Base-by-base conservation (phyloP, 306 rosid species). In the Hippophae tibetana region DNA sequence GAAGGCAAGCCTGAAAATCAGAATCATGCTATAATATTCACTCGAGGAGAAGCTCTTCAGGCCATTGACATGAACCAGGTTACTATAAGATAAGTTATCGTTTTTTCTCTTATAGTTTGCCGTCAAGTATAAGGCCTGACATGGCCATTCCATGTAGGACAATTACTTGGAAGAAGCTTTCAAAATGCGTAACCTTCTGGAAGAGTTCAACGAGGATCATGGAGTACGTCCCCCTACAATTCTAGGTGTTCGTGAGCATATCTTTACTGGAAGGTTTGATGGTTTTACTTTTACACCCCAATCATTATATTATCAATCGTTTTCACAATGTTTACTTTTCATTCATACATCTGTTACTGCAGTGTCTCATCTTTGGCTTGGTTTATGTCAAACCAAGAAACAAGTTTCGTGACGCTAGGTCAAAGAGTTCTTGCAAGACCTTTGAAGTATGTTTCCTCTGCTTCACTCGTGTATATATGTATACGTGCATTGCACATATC, bases 1-100 rank as follows among this genome's bases (percentile, higher is more conserved):
- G 98, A 92, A 80, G 98, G 98, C 65, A 92, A 92, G 74, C 98
- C 98, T 48, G 98, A 92, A 75, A 92, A 92, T 79, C 98, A 92
- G 80, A 92, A 92, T 72, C 98, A 92, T 74, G 98, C 98, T 57
- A 62, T 87, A 60, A 60, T 92, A 62, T 92, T 92, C 71, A 85
- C 98, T 18, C 81, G 98, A 74, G 98, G 98, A 59, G 98, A 92
- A 81, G 96, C 98, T 64, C 87, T 92, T 78, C 96, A 87, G 82
- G 74, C 98, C 42, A 92, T 92, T 55, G 98, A 92, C 80, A 92
- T 92, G 98, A 92, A 92, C 70, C 98, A 92, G 87, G 98, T 87
- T 67, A 56, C 48, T 57, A 54, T 43, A 47, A 38, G 60, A 62
- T 62, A 13, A 62, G 66, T 61, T 68, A 60, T 65, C 27, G 71